Percentiles rank a stretch among this genome's conserved stretches.
Conservation (phyloP, 2,329 filamentous ascomycete species). For the Pseudogymnoascus sp. region DNA sequence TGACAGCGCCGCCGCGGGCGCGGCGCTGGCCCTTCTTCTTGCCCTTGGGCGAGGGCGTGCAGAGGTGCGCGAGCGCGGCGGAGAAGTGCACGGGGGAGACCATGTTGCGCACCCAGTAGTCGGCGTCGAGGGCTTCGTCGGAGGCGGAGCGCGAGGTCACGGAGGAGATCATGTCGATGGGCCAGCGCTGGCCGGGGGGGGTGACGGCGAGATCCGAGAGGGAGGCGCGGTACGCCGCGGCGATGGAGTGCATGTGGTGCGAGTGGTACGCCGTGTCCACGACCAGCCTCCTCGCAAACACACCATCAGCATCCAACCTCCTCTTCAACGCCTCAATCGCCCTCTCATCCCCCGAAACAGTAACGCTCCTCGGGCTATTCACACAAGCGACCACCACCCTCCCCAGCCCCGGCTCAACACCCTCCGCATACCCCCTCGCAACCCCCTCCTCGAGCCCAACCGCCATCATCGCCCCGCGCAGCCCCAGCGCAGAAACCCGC, state of each 20-base stretch:
- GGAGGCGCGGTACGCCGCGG: constrained; percentile 18
- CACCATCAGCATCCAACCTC: constrained; percentile 12
- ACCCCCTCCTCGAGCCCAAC: constrained; percentile 33
- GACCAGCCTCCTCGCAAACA: constrained; percentile 17
- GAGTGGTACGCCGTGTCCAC: constrained; percentile 25
- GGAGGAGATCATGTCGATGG: background rate
- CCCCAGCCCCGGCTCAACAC: constrained; percentile 22
- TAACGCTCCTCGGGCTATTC: constrained; percentile 23
- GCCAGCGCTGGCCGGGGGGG: constrained; percentile 19
- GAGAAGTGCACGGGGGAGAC: constrained; percentile 35
- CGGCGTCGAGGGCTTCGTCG: constrained; percentile 1
- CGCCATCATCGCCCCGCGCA: constrained; percentile 46
- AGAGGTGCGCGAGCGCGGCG: constrained; percentile 13
- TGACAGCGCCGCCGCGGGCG: background rate
- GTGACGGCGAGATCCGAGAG: constrained; percentile 18
- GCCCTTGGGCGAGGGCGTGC: background rate
- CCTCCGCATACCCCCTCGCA: constrained; percentile 20
- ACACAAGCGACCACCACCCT: constrained; percentile 27
- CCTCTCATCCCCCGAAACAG: constrained; percentile 17
- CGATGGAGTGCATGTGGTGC: constrained; percentile 27
- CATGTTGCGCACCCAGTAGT: constrained; percentile 39
- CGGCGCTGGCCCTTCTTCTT: background rate
- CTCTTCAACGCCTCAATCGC: constrained; percentile 11
- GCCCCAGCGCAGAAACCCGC: constrained; percentile 24
- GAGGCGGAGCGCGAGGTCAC: constrained; percentile 10